A percentile compares a stretch with the other conserved stretches of the same genome.
Conservation (phyloP, 495 filamentous ascomycete species). For the Choiromyces venosus region DNA sequence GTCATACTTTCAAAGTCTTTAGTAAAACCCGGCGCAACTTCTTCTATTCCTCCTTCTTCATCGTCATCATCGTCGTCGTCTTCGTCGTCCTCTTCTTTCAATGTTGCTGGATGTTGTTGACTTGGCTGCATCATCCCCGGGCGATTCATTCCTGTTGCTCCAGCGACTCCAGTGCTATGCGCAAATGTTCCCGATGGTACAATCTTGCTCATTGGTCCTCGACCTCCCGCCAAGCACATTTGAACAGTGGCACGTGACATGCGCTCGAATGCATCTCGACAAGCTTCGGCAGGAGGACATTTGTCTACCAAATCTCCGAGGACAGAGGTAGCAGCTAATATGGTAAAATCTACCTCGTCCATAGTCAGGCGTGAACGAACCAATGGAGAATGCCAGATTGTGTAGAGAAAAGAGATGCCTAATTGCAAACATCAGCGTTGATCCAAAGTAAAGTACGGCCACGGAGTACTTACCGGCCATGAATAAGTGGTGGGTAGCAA, state of each 20-base stretch:
- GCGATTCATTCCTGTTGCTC: slow-evolving; percentile 21
- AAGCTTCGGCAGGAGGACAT: slow-evolving; percentile 76
- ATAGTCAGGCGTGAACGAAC: slow-evolving; percentile 81
- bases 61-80: slow-evolving; percentile 16
- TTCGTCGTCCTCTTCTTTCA: slow-evolving; percentile 15
- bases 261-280: slow-evolving; percentile 87
- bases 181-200: slow-evolving; percentile 24
- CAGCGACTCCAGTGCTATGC: slow-evolving; percentile 19
- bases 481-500: slow-evolving; percentile 95
- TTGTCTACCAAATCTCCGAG: slow-evolving; percentile 68
- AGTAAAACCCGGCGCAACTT: background rate
- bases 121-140: slow-evolving; percentile 8
- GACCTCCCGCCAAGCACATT: slow-evolving; percentile 52
- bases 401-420: slow-evolving; percentile 92
- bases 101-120: background rate
- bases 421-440: slow-evolving; percentile 12
- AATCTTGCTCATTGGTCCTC: slow-evolving; percentile 32
- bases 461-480: slow-evolving; percentile 65
- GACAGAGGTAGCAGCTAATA: slow-evolving; percentile 89
- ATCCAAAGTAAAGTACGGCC: background rate
- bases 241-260: slow-evolving; percentile 92
- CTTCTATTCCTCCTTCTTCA: slow-evolving; percentile 7
- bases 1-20: slow-evolving; percentile 1
- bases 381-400: slow-evolving; percentile 90
- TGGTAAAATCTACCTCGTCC: slow-evolving; percentile 93